A percentile compares a stretch with the other conserved stretches of the same genome.
These are phyloP conservation scores for Neoboletus subvelutipes DNA, from an alignment of 768 basidiomycete species.

Conservation along the genomic window DNA sequence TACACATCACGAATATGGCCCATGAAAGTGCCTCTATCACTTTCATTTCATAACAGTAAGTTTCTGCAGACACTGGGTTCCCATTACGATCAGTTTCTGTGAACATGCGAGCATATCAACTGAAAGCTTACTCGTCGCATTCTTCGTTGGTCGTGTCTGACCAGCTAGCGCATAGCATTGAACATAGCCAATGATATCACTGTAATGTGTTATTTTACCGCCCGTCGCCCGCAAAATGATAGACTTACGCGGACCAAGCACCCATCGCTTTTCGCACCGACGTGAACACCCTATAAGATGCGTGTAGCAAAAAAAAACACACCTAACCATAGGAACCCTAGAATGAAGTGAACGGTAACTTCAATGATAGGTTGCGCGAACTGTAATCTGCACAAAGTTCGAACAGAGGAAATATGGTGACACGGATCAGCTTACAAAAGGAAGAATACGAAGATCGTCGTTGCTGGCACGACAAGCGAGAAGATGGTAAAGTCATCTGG, in stretches of 20 bases:
- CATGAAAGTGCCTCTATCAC: slow-evolving; percentile 78
- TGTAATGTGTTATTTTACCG: slow-evolving; percentile 27
- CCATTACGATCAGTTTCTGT: slow-evolving; percentile 5
- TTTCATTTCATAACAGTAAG: slow-evolving; percentile 79
- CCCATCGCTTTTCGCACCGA: slow-evolving; percentile 55
- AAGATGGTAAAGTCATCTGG: slow-evolving; percentile 73
- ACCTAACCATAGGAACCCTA: slow-evolving; percentile 72
- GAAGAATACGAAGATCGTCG: slow-evolving; percentile 63
- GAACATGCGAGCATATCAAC: not conserved
- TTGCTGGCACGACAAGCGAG: slow-evolving; percentile 59
- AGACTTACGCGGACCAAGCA: slow-evolving; percentile 67
- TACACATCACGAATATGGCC: slow-evolving; percentile 60
- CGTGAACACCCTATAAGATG: slow-evolving; percentile 1
- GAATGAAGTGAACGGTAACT: slow-evolving; percentile 49
- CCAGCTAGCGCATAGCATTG: slow-evolving; percentile 57
- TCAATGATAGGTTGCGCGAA: slow-evolving; percentile 71
- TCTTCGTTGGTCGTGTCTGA: slow-evolving; percentile 47
- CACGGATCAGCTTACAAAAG: slow-evolving; percentile 45
- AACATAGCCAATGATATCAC: slow-evolving; percentile 65
- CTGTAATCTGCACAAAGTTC: slow-evolving; percentile 48
- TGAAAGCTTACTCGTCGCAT: slow-evolving; percentile 49
- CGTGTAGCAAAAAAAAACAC: slow-evolving; percentile 22
- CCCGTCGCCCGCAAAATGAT: not conserved
- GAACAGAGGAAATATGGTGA: not conserved
- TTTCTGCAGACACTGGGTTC: slow-evolving; percentile 48